These are phyloP conservation scores for Pelargonium australe DNA, from an alignment of 441 rosid genomes.

Conservation along the genomic window DNA sequence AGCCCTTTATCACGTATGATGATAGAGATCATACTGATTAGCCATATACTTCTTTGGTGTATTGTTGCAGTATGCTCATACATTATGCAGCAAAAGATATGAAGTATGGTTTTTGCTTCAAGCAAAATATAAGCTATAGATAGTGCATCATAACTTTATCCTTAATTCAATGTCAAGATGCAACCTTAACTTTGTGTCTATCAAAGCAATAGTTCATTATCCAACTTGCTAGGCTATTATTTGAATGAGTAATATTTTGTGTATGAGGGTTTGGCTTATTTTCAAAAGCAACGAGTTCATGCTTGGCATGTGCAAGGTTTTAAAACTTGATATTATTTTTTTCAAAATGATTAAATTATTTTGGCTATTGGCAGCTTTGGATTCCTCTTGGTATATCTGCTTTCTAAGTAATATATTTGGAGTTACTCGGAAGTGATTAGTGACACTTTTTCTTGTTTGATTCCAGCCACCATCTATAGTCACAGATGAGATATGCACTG, in stretches of 20 bases:
- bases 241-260: slow-evolving; percentile 1
- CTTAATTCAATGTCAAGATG: background rate
- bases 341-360: background rate
- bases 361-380: background rate
- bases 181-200: slow-evolving; percentile 2
- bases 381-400: background rate
- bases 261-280: background rate
- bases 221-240: slow-evolving; percentile 2
- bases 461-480: slow-evolving; percentile 95
- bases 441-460: slow-evolving; percentile 24
- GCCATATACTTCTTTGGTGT: background rate
- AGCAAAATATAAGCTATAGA: background rate
- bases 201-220: background rate
- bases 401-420: background rate
- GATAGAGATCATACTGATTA: slow-evolving; percentile 7
- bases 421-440: background rate
- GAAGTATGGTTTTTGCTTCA: background rate
- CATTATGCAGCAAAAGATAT: background rate
- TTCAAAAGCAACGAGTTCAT: background rate
- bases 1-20: slow-evolving; percentile 11
- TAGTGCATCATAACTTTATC: background rate
- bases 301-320: background rate
- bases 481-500: slow-evolving; percentile 88
- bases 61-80: background rate
- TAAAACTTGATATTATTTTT: background rate